Base-by-base conservation (phyloP, 306 rosid genomes). In the Comarum palustre region DNA sequence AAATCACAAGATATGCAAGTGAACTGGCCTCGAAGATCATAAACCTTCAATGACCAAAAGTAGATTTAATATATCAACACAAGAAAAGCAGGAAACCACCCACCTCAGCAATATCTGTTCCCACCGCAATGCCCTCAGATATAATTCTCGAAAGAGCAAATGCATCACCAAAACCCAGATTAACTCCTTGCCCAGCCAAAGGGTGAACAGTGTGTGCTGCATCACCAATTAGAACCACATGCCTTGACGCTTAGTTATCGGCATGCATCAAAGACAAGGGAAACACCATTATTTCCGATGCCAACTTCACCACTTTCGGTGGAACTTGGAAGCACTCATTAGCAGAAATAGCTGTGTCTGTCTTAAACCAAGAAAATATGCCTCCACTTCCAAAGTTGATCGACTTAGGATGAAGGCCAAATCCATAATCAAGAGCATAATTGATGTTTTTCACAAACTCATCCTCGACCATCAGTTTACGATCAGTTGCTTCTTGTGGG, bases 101-200 rank as follows among this genome's bases (percentile, higher is more conserved):
- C 51, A 91, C 98, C 92, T 94, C 96, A 66, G 95, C 91, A 22
- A 91, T 86, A 73, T 91, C 90, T 38, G 82, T 77, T 71, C 98
- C 97, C 54, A 94, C 81, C 42, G 90, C 90, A 78, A 91, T 79
- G 34, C 96, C 96, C 85, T 88, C 92, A 19, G 92, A 90, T 73
- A 94, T 86, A 68, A 86, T 69, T 85, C 74, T 85, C 22, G 98
- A 82, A 77, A 94, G 96, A 70, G 92, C 79, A 76, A 69, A 82
- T 39, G 95, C 97, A 70, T 91, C 96, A 62, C 92, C 96, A 65
- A 91, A 94, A 72, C 98, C 98, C 80, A 91, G 72, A 86, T 94
- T 91, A 70, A 94, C 98, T 60, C 97, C 97, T 87, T 89, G 98
- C 77, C 97, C 98, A 61, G 96, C 98, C 82, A 94, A 86, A 63